Base-by-base conservation (phyloP, 345 rosid species). In the Noccaea bulbosa region DNA sequence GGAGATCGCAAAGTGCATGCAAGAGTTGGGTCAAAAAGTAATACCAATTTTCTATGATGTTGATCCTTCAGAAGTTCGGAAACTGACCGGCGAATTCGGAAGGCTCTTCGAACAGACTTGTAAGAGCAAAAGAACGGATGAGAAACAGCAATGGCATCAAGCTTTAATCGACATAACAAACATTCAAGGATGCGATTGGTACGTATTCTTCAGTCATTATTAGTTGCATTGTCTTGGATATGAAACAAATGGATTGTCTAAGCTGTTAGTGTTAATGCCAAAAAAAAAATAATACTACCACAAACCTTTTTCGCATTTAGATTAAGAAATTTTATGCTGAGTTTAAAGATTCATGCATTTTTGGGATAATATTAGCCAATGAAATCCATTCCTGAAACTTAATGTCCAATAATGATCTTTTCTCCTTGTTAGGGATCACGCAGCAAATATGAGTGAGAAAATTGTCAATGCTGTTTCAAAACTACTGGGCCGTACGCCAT, bases 401-500 rank as follows among this genome's bases (percentile, higher is more conserved):
- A 11, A 17, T 41, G 15, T 41, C 38, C 9, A 35, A 6, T 35
- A 35, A 6, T 35, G 7, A 48, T 48, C 53, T 8, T 48, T 48
- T 48, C 30, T 48, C 52, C 22, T 48, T 48, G 32, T 20, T 48
- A 48, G 53, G 32, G 32, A 8, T 17, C 4, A 20, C n/a, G 53
- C 20, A 8, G 53, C 53, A 9, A 11, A 1, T 10, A 27, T 52
- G 57, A 30, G 14, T n/a, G 69, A 74, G 3, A 40, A 6, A 30
- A 64, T 73, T 27, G 65, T 68, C 4, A 32, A 27, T 8, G 27
- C 40, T n/a, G 39, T 77, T 9, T 37, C 44, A 51, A n/a, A 58
- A n/a, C 77, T 11, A 40, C n/a, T 76, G 46, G 56, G 1, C 1
- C 27, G 10, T 0, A 11, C 15, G 3, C 20, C n/a, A 11, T 11